Conservation (phyloP, 805 yeast genomes). For the Teunomyces atbi region DNA sequence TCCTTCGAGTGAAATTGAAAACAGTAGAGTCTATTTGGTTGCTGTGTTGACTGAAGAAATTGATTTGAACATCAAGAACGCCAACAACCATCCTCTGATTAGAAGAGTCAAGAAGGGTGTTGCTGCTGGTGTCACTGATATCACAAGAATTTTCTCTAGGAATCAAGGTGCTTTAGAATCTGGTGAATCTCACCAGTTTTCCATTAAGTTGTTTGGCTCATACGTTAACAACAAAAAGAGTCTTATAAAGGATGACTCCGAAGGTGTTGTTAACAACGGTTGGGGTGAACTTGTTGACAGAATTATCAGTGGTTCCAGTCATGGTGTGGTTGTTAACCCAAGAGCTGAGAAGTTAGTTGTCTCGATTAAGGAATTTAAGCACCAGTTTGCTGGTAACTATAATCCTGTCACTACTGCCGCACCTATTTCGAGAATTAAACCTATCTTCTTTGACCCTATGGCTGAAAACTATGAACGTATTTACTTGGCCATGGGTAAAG, state of each 20-base stretch:
- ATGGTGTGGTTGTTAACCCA: slow-evolving; percentile 78
- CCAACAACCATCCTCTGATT: slow-evolving; percentile 27
- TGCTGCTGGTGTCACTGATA: slow-evolving; percentile 86
- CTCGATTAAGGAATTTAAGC: slow-evolving; percentile 71
- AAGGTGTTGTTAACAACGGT: slow-evolving; percentile 51
- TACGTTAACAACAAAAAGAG: slow-evolving; percentile 47
- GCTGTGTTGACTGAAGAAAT: slow-evolving; percentile 74
- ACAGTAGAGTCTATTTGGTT: slow-evolving; percentile 68
- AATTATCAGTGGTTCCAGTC: slow-evolving; percentile 69
- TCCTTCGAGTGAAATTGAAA: slow-evolving; percentile 63
- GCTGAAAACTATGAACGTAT: slow-evolving; percentile 60
- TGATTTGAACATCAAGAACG: slow-evolving; percentile 33
- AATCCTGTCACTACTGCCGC: slow-evolving; percentile 34
- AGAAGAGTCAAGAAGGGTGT: slow-evolving; percentile 67
- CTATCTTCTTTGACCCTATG: slow-evolving; percentile 62
- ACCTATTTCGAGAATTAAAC: slow-evolving; percentile 64
- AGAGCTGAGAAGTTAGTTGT: slow-evolving; percentile 71
- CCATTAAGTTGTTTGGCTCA: slow-evolving; percentile 70
- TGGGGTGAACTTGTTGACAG: slow-evolving; percentile 88
- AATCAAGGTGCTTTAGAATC: slow-evolving; percentile 57
- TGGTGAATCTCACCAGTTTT: slow-evolving; percentile 69
- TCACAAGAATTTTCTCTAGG: slow-evolving; percentile 71
- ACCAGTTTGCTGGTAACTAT: slow-evolving; percentile 29
- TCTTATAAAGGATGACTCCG: slow-evolving; percentile 13
- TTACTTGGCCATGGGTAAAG: slow-evolving; percentile 57